Percentiles rank a stretch among this genome's conserved stretches.
Evolutionary conservation across 2,329 filamentous ascomycete species (phyloP).

Genomic region (Raffaelea albimanens): DNA sequence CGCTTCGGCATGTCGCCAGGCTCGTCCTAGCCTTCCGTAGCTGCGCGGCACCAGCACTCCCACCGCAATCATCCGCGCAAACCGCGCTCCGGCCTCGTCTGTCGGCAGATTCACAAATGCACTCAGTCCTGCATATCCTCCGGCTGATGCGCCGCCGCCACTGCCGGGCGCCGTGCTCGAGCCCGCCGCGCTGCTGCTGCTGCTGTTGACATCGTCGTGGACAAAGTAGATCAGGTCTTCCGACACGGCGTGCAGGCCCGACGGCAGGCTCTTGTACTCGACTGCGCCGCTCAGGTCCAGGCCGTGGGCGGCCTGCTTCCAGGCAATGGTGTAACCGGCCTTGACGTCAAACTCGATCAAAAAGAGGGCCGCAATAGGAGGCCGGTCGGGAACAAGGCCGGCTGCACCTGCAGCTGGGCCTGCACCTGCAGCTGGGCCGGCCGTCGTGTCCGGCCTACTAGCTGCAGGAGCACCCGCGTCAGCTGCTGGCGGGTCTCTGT

Average conservation of each 20-base stretch:
- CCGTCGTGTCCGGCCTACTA: too few relatives aligned
- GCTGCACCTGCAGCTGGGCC: neutral
- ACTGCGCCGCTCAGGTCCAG: slow-evolving; percentile 76
- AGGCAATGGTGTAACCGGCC: slow-evolving; percentile 81
- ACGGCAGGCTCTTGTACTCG: slow-evolving; percentile 94
- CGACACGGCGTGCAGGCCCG: slow-evolving; percentile 78
- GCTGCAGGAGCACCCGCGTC: too few relatives aligned
- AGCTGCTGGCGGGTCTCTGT: too few relatives aligned
- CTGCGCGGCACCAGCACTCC: slow-evolving; percentile 80
- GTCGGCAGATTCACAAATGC: slow-evolving; percentile 82
- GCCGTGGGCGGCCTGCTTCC: slow-evolving; percentile 65
- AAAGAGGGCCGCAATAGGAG: slow-evolving; percentile 68
- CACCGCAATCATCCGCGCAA: slow-evolving; percentile 88
- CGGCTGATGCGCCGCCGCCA: neutral
- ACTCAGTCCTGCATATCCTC: slow-evolving; percentile 75
- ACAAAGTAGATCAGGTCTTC: slow-evolving; percentile 93
- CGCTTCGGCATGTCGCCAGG: slow-evolving; percentile 76
- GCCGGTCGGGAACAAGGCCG: slow-evolving; percentile 33
- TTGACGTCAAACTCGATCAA: slow-evolving; percentile 89
- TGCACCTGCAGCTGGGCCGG: too few relatives aligned
- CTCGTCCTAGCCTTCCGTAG: slow-evolving; percentile 74
- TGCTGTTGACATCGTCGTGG: slow-evolving; percentile 40
- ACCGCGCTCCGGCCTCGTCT: slow-evolving; percentile 64
- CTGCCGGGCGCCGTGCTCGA: neutral
- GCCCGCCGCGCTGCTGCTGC: too few relatives aligned